These are phyloP conservation scores for Xylaria telfairii DNA, from an alignment of 495 filamentous ascomycete species.

Conservation along the genomic window DNA sequence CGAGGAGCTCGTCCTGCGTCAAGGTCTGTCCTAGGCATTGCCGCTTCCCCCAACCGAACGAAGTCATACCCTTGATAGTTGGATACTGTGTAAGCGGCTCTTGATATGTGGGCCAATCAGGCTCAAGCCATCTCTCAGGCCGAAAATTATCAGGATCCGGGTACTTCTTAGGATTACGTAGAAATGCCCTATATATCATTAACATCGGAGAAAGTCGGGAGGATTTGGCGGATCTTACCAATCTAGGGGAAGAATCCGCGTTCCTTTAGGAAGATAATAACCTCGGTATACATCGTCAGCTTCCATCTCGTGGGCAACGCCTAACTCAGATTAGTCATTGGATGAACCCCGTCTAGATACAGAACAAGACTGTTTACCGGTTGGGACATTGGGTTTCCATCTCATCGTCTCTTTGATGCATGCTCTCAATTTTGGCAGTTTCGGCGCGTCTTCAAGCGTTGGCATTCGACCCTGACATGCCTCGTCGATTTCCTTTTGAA, in stretches of 20 bases:
- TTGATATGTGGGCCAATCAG: conserved; percentile 59
- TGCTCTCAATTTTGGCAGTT: conserved; percentile 56
- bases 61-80: conserved; percentile 51
- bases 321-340: conserved; percentile 21
- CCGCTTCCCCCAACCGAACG: conserved; percentile 67
- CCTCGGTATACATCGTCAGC: conserved; percentile 52
- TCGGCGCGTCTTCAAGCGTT: conserved; percentile 47
- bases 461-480: conserved; percentile 53
- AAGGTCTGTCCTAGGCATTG: conserved; percentile 64
- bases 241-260: conserved; percentile 57
- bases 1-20: conserved; percentile 58
- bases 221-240: conserved; percentile 39
- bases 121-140: conserved; percentile 57
- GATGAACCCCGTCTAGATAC: background rate
- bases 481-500: conserved; percentile 60
- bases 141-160: conserved; percentile 58
- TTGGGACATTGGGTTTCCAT: conserved; percentile 60
- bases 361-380: conserved; percentile 34
- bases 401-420: conserved; percentile 61
- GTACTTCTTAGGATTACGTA: conserved; percentile 52
- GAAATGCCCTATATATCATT: conserved; percentile 42
- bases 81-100: conserved; percentile 52
- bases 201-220: background rate
- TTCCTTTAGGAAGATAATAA: conserved; percentile 52
- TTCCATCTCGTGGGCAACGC: conserved; percentile 55